phyloP scores from a whole-genome alignment of 208 protist genomes.

The Crithidia sp. region DNA sequence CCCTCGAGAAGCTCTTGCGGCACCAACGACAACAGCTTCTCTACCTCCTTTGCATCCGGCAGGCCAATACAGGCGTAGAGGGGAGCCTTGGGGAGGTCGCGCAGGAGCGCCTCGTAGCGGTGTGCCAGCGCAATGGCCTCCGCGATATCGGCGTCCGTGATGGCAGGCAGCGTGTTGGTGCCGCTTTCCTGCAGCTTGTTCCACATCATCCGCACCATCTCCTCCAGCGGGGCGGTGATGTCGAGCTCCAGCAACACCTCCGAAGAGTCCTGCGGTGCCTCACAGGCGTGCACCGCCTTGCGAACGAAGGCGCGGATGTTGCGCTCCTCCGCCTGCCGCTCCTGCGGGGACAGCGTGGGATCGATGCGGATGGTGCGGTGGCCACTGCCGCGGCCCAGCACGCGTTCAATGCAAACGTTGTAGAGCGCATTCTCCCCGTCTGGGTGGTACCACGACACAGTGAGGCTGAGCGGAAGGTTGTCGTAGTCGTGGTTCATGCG shows the following conservation, averaged over 20 bases:
- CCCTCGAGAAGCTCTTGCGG: not conserved
- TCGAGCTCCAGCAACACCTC: conserved; percentile 41
- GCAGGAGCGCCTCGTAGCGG: conserved; percentile 41
- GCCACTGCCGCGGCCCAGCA: conserved; percentile 40
- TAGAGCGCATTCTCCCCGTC: conserved; percentile 40
- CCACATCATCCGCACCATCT: conserved; percentile 44
- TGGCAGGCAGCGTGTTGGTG: conserved; percentile 33
- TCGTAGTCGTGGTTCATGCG: conserved; percentile 48
- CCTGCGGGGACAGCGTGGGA: conserved; percentile 3
- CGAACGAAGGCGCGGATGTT: conserved; percentile 37
- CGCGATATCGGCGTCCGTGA: conserved; percentile 22
- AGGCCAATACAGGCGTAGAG: conserved; percentile 36
- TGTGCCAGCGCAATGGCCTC: conserved; percentile 16
- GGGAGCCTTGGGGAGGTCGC: conserved; percentile 15
- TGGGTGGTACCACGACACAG: conserved; percentile 53
- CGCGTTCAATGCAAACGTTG: conserved; percentile 43
- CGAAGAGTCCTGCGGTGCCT: conserved; percentile 23
- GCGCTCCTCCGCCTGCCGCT: conserved; percentile 15
- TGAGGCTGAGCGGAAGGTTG: conserved; percentile 35
- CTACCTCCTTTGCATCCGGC: not conserved
- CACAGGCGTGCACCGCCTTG: conserved; percentile 30
- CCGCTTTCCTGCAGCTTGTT: conserved; percentile 35
- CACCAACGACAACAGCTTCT: conserved; percentile 24
- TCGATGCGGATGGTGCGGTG: conserved; percentile 55
- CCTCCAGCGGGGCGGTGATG: conserved; percentile 31